Conservation (phyloP, 257 asterid species). For the Solanum sejunctum region DNA sequence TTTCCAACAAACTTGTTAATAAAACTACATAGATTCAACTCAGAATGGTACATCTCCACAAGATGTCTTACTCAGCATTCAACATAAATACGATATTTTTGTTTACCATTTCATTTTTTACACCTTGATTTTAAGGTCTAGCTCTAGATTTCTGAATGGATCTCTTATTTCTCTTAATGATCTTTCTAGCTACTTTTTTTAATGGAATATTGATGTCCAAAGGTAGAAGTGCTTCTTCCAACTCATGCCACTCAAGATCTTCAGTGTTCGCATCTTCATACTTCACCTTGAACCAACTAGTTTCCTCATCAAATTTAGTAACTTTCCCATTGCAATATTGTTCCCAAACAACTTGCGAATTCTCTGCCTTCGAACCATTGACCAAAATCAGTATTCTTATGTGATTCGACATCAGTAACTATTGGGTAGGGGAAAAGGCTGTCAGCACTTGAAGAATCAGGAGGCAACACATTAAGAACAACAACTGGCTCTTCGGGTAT, state of each 20-base stretch:
- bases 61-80: neutral
- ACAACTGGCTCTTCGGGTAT: neutral
- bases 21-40: neutral
- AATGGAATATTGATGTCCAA: too few relatives aligned
- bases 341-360: conserved; percentile 30
- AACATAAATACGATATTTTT: neutral
- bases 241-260: too few relatives aligned
- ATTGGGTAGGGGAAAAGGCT: too few relatives aligned
- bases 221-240: too few relatives aligned
- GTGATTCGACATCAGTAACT: neutral
- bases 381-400: conserved; percentile 22
- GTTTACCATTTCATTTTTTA: conserved; percentile 14
- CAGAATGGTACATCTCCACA: neutral
- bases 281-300: conserved; percentile 46
- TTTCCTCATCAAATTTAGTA: conserved; percentile 26
- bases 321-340: conserved; percentile 31
- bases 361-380: conserved; percentile 57
- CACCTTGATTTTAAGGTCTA: too few relatives aligned
- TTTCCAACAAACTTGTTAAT: neutral
- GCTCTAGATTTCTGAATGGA: too few relatives aligned
- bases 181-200: too few relatives aligned
- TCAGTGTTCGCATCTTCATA: neutral
- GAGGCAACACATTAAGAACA: too few relatives aligned
- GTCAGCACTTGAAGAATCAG: too few relatives aligned
- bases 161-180: too few relatives aligned